Conservation (phyloP, 2,329 filamentous ascomycete genomes). For the Zymoseptoria pseudotritici region DNA sequence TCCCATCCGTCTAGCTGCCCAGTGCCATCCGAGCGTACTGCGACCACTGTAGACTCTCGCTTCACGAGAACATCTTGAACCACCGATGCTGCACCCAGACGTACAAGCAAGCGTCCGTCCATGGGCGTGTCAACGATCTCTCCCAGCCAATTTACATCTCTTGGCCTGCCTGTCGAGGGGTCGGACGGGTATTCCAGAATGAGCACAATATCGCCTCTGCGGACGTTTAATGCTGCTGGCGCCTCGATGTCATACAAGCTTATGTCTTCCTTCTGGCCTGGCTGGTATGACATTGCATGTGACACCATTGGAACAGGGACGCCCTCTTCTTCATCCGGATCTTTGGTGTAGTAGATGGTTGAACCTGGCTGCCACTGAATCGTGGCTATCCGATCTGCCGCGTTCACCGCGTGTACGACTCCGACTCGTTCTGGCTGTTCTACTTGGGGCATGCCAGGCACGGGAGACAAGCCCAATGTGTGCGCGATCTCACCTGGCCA, state of each 20-base stretch:
- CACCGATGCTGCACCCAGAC: conserved; percentile 45
- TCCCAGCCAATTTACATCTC: conserved; percentile 46
- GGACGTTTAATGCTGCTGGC: conserved; percentile 42
- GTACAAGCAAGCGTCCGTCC: conserved; percentile 47
- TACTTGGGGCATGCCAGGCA: conserved; percentile 10
- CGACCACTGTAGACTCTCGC: conserved; percentile 43
- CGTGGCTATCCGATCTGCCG: conserved; percentile 48
- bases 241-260: conserved; percentile 53
- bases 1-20: conserved; percentile 18
- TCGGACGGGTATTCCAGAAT: conserved; percentile 28
- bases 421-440: conserved; percentile 44
- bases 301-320: conserved; percentile 24
- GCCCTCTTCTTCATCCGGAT: conserved; percentile 37
- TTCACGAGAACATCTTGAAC: conserved; percentile 44
- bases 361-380: conserved; percentile 50
- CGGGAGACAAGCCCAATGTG: conserved; percentile 16
- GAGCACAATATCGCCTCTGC: conserved; percentile 48
- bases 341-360: conserved; percentile 50
- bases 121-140: conserved; percentile 48
- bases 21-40: conserved; percentile 34
- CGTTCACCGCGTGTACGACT: conserved; percentile 50
- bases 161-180: background rate
- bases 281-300: conserved; percentile 4
- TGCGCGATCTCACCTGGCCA: conserved; percentile 49
- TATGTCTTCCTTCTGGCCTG: conserved; percentile 39